Evolutionary conservation across 768 basidiomycete species (phyloP).

Genomic region (Naganishia onofrii): DNA sequence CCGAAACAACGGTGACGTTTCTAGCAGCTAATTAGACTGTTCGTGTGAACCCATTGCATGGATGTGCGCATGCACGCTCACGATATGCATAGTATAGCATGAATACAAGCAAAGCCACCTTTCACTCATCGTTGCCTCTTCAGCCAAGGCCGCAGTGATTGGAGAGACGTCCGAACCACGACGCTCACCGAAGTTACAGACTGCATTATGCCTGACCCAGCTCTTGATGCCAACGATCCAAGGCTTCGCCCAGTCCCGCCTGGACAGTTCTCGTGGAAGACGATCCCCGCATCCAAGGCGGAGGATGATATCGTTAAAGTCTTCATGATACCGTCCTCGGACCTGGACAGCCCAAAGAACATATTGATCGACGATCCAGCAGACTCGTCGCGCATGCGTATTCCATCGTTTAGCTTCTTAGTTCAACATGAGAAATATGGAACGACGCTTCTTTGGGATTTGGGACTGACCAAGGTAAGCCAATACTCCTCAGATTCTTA

Average conservation of each 20-base stretch:
- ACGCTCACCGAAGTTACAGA: too few species aligned
- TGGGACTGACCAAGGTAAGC: constrained; percentile 31
- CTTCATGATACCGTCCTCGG: constrained; percentile 31
- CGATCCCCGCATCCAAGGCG: constrained; percentile 30
- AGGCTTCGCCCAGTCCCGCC: constrained; percentile 25
- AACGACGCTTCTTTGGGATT: constrained; percentile 34
- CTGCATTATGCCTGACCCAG: too few species aligned
- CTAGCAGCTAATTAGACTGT: background rate
- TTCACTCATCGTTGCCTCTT: too few species aligned
- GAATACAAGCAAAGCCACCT: too few species aligned
- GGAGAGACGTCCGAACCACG: too few species aligned
- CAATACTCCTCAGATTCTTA: background rate
- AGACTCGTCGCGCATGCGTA: constrained; percentile 25
- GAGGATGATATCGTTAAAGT: constrained; percentile 31
- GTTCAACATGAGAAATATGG: constrained; percentile 33
- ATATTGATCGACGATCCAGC: constrained; percentile 30
- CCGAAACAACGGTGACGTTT: too few species aligned
- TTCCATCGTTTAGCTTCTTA: constrained; percentile 35
- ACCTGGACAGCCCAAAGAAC: constrained; percentile 23
- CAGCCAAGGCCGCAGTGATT: too few species aligned
- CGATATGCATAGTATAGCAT: too few species aligned
- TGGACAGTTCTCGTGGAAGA: constrained; percentile 27
- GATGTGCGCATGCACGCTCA: too few species aligned
- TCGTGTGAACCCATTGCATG: too few species aligned
- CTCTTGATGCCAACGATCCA: background rate